Conservation (phyloP, 140 eudicot species). For the Bidens hawaiensis region DNA sequence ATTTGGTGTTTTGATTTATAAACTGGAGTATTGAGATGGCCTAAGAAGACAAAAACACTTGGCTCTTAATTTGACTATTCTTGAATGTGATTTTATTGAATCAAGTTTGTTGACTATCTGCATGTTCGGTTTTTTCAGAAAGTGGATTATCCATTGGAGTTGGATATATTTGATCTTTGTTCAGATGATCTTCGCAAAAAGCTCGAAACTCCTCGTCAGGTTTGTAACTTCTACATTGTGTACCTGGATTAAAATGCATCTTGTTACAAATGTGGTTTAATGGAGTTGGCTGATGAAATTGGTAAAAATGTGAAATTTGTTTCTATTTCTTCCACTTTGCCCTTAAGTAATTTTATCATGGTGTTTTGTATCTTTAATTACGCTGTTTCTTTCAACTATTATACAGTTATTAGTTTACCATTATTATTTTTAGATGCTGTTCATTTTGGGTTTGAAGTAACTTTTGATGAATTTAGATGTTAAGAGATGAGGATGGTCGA, state of each 20-base stretch:
- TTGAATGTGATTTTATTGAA: too few relatives aligned
- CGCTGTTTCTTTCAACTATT: too few relatives aligned
- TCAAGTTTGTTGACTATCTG: not conserved
- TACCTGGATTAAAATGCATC: not conserved
- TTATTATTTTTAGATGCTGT: too few relatives aligned
- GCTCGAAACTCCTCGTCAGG: slow-evolving; percentile 89
- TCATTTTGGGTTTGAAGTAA: too few relatives aligned
- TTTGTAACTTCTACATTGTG: slow-evolving; percentile 22
- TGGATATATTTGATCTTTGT: slow-evolving; percentile 91
- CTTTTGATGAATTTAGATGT: too few relatives aligned
- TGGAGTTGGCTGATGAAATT: not conserved
- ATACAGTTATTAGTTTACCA: too few relatives aligned
- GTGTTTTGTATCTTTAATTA: too few relatives aligned
- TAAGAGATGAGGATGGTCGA: too few relatives aligned
- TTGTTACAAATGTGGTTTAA: not conserved
- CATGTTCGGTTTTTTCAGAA: slow-evolving; percentile 63
- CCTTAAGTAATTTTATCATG: too few relatives aligned
- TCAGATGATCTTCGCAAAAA: slow-evolving; percentile 82
- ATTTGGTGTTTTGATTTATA: not conserved
- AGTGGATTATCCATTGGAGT: slow-evolving; percentile 95
- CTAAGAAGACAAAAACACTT: not conserved
- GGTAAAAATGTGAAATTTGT: too few relatives aligned
- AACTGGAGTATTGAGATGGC: not conserved
- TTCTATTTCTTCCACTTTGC: too few relatives aligned
- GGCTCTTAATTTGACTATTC: too few relatives aligned